Base-by-base conservation (phyloP, 2,329 filamentous ascomycete genomes). In the Volutella citrinella region DNA sequence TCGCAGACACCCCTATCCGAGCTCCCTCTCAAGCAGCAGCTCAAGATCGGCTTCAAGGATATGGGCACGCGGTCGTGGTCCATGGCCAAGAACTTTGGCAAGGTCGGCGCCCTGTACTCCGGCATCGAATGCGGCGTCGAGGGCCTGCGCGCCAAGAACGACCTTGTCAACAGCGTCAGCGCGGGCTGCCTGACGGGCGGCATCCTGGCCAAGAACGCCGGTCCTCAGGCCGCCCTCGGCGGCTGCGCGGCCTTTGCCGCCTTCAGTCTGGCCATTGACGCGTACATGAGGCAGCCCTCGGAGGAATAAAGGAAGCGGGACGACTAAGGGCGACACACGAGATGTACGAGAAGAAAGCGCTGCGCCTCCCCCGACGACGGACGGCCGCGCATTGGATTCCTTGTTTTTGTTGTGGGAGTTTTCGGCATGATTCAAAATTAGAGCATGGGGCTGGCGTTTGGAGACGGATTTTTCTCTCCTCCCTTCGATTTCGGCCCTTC, bases 61-160 rank as follows among this genome's bases (percentile, higher is more conserved):
- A 97, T 98, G 90, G 93, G 93, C 48, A 65, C 74, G 45, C 80
- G 87, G 10, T 91, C 87, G 5, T 87, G 75, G 64, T 84, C 81
- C 43, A 87, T 83, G 29, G 93, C 90, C 34, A 93, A 90, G 69
- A 97, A 94, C 70, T 98, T 98, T 59, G 91, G 87, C 43, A 84
- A 90, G 51, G 88, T 98, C 30, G 93, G 93, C 52, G 85, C 87
- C 4, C 76, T 97, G 14, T 98, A 94, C 69, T 78, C 81, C 12
- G 91, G 91, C 24, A 95, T 93, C 33, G 93, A 98, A 67, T 98
- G 93, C 69, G 89, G 87, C 46, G 89, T 98, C 56, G 93, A 98
- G 64, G 90, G 90, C 0, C 75, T 87, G 52, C 78, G 93, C 19
- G 93, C 90, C 15, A 96, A 95, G 71, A 96, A 97, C 65, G 93